Evolutionary conservation across 495 filamentous ascomycete genomes (phyloP).

Genomic region (Poronia punctata): DNA sequence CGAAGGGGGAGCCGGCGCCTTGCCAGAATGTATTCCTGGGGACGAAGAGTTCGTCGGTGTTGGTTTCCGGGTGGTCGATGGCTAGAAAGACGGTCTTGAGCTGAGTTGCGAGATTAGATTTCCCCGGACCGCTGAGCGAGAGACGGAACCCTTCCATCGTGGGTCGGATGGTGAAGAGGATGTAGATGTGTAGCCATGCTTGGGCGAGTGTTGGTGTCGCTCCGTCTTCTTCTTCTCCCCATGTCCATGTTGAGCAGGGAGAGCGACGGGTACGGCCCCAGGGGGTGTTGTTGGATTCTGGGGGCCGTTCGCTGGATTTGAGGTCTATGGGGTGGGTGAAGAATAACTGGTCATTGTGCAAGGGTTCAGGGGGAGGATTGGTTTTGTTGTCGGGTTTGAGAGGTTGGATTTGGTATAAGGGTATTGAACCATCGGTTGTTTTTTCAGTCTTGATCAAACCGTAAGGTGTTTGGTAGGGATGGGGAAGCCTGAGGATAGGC

Average conservation of each 20-base stretch:
- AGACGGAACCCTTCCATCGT: constrained; percentile 49
- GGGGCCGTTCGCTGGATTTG: constrained; percentile 38
- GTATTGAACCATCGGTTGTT: constrained; percentile 11
- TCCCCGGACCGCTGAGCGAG: constrained; percentile 32
- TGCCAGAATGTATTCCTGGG: constrained; percentile 58
- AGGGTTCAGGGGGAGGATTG: constrained; percentile 19
- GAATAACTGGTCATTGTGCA: constrained; percentile 31
- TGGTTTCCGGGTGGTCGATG: constrained; percentile 38
- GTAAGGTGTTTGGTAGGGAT: constrained; percentile 41
- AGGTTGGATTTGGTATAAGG: constrained; percentile 17
- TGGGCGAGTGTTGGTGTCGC: constrained; percentile 46
- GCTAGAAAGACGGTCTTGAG: constrained; percentile 48
- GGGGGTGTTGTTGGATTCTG: constrained; percentile 39
- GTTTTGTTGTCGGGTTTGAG: constrained; percentile 12
- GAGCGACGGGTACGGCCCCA: constrained; percentile 41
- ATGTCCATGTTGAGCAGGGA: constrained; percentile 29
- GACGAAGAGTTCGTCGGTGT: constrained; percentile 31
- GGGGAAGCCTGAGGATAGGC: constrained; percentile 37
- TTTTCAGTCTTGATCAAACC: constrained; percentile 25
- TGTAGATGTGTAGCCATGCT: constrained; percentile 56
- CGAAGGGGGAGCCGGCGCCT: constrained; percentile 57
- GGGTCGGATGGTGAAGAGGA: constrained; percentile 49
- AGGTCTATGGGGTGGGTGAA: constrained; percentile 39
- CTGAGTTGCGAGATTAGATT: constrained; percentile 37
- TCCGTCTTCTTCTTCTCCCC: constrained; percentile 26